Base-by-base conservation (phyloP, 768 basidiomycete species). In the Boletus coccyginus region DNA sequence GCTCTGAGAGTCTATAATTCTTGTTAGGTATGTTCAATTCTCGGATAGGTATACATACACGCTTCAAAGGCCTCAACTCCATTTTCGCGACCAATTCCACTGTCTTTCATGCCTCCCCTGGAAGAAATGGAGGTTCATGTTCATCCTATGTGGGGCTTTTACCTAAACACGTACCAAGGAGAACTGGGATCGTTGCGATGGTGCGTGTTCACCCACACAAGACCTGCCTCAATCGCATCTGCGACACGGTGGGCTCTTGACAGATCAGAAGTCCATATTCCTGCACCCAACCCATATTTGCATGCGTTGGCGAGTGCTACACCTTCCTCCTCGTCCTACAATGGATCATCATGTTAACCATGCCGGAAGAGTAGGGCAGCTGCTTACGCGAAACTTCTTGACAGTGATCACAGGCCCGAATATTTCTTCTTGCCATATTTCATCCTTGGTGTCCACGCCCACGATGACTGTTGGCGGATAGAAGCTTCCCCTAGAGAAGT, bases 21-120 rank as follows among this genome's bases (percentile, higher is more conserved):
- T 38, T 38, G 55, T 66, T 31, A 61, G 50, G 16, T 5, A 3
- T 17, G 50, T 32, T 24, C 47, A 21, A 17, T 7, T 32, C 38
- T 44, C 11, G 33, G 40, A 47, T 27, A 8, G 29, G 17, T 33
- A 42, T 24, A 51, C 88, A 57, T 58, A 90, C 90, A 93, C 57
- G 87, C 80, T 68, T 90, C 83, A 49, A 86, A 82, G 16, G 91
- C 90, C 66, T 93, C 92, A 5, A 88, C 55, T 1, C 92, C 92
- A 60, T 94, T 94, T 67, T 94, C 92, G 55, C 92, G 73, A 7
- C 92, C 92, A 50, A 92, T 87, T 2, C 92, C 92, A 63, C 91
- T 93, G 60, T 88, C 87, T 68, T 93, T 92, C 90, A 92, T 90
- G 7, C 91, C 91, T 19, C 91, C 91, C 90, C 89, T 89, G 58